phyloP scores from a whole-genome alignment of 1,284 basidiomycete species.

The Ceratorhiza oryzae-sativae region DNA sequence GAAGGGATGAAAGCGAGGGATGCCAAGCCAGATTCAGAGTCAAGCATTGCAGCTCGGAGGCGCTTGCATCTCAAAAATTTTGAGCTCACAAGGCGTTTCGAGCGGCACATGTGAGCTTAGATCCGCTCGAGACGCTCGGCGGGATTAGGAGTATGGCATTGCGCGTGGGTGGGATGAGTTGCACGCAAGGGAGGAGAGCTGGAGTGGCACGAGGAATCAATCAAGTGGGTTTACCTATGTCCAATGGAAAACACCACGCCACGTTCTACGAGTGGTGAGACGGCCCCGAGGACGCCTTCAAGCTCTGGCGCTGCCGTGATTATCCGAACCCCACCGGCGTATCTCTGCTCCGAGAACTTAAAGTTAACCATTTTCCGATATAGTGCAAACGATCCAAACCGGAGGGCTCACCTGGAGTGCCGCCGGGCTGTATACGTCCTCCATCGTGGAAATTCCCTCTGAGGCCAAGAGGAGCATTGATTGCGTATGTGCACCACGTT shows the following conservation, averaged over 20 bases:
- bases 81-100: neutral
- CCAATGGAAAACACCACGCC: slow-evolving; percentile 85
- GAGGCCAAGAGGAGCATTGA: slow-evolving; percentile 71
- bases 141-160: neutral
- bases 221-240: slow-evolving; percentile 66
- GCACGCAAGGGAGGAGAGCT: neutral
- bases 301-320: slow-evolving; percentile 90
- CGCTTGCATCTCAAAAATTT: neutral
- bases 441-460: slow-evolving; percentile 64
- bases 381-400: neutral
- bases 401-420: slow-evolving; percentile 42
- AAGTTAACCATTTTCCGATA: neutral
- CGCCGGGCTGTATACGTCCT: slow-evolving; percentile 73
- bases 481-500: slow-evolving; percentile 81
- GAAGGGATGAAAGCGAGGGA: neutral
- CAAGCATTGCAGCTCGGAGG: neutral
- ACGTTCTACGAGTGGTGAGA: slow-evolving; percentile 65
- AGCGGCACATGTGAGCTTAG: neutral
- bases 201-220: neutral
- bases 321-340: slow-evolving; percentile 69
- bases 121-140: neutral
- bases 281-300: slow-evolving; percentile 75
- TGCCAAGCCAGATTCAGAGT: neutral
- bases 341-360: slow-evolving; percentile 49
- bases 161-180: neutral